These are phyloP conservation scores for Cladosporium sp. DNA, from an alignment of 2,329 filamentous ascomycete species.

Conservation along the genomic window DNA sequence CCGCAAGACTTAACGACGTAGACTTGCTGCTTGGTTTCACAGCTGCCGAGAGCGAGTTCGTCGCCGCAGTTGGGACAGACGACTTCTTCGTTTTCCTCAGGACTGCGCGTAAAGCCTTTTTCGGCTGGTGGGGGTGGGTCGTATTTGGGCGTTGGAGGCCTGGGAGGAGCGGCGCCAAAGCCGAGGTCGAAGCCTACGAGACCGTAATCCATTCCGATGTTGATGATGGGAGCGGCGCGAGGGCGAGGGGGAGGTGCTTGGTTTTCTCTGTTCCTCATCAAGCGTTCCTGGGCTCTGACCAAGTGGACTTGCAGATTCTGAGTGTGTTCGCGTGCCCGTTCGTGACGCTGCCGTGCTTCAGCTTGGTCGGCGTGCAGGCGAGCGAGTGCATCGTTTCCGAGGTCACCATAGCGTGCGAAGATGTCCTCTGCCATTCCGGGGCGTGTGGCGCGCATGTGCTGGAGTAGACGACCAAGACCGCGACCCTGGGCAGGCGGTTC, in stretches of 20 bases:
- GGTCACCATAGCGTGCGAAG: not conserved
- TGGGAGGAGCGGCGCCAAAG: constrained; percentile 20
- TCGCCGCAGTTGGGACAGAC: constrained; percentile 83
- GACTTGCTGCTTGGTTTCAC: constrained; percentile 70
- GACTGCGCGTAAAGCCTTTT: constrained; percentile 76
- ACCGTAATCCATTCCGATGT: constrained; percentile 33
- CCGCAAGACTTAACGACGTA: constrained; percentile 90
- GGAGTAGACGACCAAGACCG: constrained; percentile 4
- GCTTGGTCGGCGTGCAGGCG: not conserved
- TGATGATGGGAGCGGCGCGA: not conserved
- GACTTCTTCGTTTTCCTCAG: constrained; percentile 65
- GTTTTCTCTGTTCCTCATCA: not conserved
- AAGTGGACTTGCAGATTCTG: not conserved
- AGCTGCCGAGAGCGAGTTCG: constrained; percentile 72
- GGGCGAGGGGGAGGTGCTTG: not conserved
- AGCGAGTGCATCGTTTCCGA: not conserved
- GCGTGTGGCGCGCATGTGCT: not conserved
- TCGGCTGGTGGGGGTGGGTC: constrained; percentile 60
- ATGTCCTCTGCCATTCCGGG: not conserved
- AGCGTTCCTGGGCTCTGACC: not conserved
- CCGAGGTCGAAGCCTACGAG: constrained; percentile 42
- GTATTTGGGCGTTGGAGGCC: constrained; percentile 45
- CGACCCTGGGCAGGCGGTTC: not conserved
- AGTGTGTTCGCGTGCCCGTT: not conserved
- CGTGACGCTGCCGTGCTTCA: not conserved